Evolutionary conservation across 495 filamentous ascomycete species (phyloP).

Genomic region (Aspergillus heteromorphus): DNA sequence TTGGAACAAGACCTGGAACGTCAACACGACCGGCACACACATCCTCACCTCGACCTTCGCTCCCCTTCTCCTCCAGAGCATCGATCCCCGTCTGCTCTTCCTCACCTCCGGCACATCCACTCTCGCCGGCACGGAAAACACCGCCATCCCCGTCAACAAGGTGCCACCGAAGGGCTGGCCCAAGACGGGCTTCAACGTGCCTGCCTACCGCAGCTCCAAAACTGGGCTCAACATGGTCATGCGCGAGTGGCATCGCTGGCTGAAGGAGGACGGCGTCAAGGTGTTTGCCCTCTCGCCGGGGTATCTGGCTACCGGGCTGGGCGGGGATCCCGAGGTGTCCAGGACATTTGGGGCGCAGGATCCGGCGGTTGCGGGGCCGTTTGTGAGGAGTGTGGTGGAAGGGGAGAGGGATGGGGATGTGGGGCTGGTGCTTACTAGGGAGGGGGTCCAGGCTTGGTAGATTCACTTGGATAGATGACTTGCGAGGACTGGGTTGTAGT

Average conservation of each 20-base stretch:
- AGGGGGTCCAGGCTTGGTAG: constrained; percentile 38
- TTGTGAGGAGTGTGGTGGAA: constrained; percentile 41
- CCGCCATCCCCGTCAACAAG: constrained; percentile 22
- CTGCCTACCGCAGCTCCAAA: constrained; percentile 50
- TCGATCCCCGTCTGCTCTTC: constrained; percentile 45
- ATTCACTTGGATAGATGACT: too few relatives aligned
- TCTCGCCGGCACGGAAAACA: constrained; percentile 33
- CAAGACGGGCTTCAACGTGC: constrained; percentile 20
- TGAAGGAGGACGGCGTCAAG: constrained; percentile 58
- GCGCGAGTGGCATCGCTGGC: constrained; percentile 48
- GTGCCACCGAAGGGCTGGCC: constrained; percentile 43
- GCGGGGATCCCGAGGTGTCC: constrained; percentile 23
- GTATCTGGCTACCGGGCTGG: constrained; percentile 50
- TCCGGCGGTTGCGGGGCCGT: constrained; percentile 36
- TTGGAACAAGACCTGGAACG: constrained; percentile 51
- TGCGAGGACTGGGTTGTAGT: too few relatives aligned
- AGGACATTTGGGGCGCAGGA: constrained; percentile 38
- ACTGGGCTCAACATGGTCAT: constrained; percentile 63
- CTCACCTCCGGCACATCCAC: constrained; percentile 44
- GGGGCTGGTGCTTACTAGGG: constrained; percentile 35
- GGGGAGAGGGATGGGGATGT: constrained; percentile 44
- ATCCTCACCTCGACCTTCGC: constrained; percentile 40
- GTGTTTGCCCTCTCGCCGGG: constrained; percentile 52
- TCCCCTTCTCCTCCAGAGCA: constrained; percentile 40
- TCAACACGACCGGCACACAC: constrained; percentile 50